These are phyloP conservation scores for Lactifluus hygrophoroides DNA, from an alignment of 768 basidiomycete species.

Conservation along the genomic window DNA sequence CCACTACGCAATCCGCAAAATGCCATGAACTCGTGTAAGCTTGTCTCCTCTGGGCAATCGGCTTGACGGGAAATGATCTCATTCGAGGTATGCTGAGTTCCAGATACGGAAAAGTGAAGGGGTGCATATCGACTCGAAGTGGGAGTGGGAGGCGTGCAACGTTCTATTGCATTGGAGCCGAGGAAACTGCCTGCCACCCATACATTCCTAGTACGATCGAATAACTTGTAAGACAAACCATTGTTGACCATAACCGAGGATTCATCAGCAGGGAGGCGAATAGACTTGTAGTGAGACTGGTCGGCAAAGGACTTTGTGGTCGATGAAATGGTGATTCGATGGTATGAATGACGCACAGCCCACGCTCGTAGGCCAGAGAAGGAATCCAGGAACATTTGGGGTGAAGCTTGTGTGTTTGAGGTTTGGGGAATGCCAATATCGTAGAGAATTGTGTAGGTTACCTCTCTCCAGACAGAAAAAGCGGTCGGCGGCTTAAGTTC, in stretches of 20 bases:
- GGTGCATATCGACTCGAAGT: neutral
- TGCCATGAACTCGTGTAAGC: conserved; percentile 37
- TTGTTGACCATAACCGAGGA: neutral
- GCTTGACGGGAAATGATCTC: conserved; percentile 19
- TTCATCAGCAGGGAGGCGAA: neutral
- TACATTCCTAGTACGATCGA: neutral
- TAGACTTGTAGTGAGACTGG: neutral
- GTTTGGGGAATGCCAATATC: neutral
- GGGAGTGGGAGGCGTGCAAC: neutral
- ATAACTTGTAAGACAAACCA: neutral
- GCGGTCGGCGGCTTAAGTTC: neutral
- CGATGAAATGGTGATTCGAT: neutral
- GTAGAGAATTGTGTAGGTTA: neutral
- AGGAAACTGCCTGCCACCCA: neutral
- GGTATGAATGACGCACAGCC: neutral
- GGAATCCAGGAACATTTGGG: neutral
- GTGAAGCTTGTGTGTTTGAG: neutral
- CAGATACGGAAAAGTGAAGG: neutral
- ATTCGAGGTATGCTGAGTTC: neutral
- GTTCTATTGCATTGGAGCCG: neutral
- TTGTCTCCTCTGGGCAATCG: conserved; percentile 1
- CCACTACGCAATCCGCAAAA: conserved; percentile 42
- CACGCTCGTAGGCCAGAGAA: neutral
- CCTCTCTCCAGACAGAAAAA: conserved; percentile 5
- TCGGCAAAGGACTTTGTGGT: neutral